Evolutionary conservation across 2,329 filamentous ascomycete genomes (phyloP), one percentile per base, ranked within the genome.

Genomic region (Cladosporium sphaerospermum): DNA sequence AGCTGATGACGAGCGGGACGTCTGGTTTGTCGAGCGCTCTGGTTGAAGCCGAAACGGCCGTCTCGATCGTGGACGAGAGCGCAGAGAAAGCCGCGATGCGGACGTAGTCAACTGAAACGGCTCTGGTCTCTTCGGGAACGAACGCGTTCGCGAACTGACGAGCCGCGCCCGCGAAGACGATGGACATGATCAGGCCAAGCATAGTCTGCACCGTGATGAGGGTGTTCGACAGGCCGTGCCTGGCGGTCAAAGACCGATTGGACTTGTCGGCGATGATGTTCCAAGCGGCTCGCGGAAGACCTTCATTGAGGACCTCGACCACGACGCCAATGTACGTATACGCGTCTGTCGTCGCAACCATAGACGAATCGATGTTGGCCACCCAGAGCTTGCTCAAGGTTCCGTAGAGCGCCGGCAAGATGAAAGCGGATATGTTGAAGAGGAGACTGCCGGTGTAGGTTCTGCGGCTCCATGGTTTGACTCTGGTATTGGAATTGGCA

Each of bases 341-440:
- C 0, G 77, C 72, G 54, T 86, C 82, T 0, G 81, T 85, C 0
- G 81, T 85, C 14, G 78, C 81, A 1, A 86, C 80, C 56, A 80
- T 72, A 1, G 75, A 78, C 0, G 79, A 69, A 64, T 88, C 82
- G 52, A 88, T 85, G 52, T 79, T 78, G 2, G 84, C 83, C 2
- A 89, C 78, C 85, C 84, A 89, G 14, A 87, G 73, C 62, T 88
- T 88, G 45, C 78, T 79, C 0, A 89, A 75, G 0, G 85, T 89
- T 33, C 69, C 68, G 61, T 88, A 88, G 0, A 89, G 71, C 0
- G 84, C 84, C 1, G 83, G 85, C 0, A 88, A 75, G 2, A 82
- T 64, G 64, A 88, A 86, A 1, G 83, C 74, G 44, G 66, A 73
- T 9, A 82, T 53, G 61, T 88, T 88, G 71, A 86, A 84, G 11